phyloP scores from a whole-genome alignment of 2,329 filamentous ascomycete genomes.

The Exophiala xenobiotica region DNA sequence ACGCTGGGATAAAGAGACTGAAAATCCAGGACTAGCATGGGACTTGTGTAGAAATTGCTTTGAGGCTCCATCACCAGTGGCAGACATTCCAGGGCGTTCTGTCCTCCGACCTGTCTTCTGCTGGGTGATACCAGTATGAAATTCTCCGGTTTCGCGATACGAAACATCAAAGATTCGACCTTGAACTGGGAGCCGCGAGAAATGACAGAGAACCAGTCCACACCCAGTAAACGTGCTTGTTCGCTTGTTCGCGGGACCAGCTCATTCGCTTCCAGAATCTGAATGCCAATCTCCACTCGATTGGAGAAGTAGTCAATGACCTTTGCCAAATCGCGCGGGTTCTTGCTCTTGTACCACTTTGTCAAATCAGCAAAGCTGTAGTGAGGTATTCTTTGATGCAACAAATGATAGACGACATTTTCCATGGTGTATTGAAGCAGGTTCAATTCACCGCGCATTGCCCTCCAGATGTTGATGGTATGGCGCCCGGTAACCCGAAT shows the following conservation, averaged over 20 bases:
- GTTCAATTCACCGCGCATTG: conserved; percentile 90
- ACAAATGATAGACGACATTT: conserved; percentile 86
- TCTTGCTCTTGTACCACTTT: conserved; percentile 72
- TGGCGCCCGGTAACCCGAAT: conserved; percentile 91
- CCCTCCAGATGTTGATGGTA: conserved; percentile 95
- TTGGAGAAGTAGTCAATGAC: conserved; percentile 74
- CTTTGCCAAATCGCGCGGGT: conserved; percentile 68
- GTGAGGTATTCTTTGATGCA: conserved; percentile 84
- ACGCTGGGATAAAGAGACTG: conserved; percentile 95
- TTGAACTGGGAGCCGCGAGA: conserved; percentile 96
- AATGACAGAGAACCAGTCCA: conserved; percentile 97
- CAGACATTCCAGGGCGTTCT: conserved; percentile 91
- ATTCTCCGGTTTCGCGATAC: conserved; percentile 95
- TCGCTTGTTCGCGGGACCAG: conserved; percentile 86
- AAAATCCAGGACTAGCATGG: conserved; percentile 88
- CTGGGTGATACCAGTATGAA: conserved; percentile 88
- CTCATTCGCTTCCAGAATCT: conserved; percentile 88
- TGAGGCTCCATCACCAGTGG: conserved; percentile 97
- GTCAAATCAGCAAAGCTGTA: conserved; percentile 79
- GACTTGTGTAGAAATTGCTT: conserved; percentile 88
- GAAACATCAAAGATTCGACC: conserved; percentile 97
- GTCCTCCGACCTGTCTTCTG: conserved; percentile 84
- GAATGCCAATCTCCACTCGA: conserved; percentile 77
- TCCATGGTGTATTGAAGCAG: conserved; percentile 94
- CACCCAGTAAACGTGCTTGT: conserved; percentile 85